Percentiles rank a stretch among this genome's conserved stretches.
Conservation (phyloP, 371 early-diverging fungal species). For the Mortierella sp. region DNA sequence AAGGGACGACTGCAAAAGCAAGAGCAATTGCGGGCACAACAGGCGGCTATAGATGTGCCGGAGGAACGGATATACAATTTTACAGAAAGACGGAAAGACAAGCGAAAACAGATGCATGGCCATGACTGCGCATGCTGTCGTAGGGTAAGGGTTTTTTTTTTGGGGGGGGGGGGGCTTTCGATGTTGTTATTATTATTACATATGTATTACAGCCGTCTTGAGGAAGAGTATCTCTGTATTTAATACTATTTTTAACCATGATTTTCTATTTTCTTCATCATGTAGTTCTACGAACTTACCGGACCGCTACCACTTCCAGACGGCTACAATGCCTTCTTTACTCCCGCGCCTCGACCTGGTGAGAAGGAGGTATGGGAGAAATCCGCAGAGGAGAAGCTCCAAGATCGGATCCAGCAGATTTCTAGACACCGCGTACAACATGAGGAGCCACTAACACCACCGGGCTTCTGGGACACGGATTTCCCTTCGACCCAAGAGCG, state of each 20-base stretch:
- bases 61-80: conserved; percentile 38
- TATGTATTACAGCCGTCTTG: neutral
- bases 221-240: too few species aligned
- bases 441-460: conserved; percentile 35
- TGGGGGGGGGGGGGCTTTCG: neutral
- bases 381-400: conserved; percentile 28
- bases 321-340: conserved; percentile 49
- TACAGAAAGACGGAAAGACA: conserved; percentile 44
- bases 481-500: conserved; percentile 49
- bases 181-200: neutral
- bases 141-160: conserved; percentile 24
- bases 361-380: conserved; percentile 44
- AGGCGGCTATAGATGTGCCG: neutral
- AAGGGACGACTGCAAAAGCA: neutral
- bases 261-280: neutral
- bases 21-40: neutral
- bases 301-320: conserved; percentile 50
- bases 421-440: conserved; percentile 54
- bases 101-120: conserved; percentile 53
- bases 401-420: conserved; percentile 43
- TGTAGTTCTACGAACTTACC: conserved; percentile 41
- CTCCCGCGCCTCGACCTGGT: conserved; percentile 46
- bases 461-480: conserved; percentile 48
- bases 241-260: neutral
- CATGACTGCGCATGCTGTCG: conserved; percentile 54